Evolutionary conservation across 345 rosid species (phyloP).

Genomic region (Arabis hirsuta): DNA sequence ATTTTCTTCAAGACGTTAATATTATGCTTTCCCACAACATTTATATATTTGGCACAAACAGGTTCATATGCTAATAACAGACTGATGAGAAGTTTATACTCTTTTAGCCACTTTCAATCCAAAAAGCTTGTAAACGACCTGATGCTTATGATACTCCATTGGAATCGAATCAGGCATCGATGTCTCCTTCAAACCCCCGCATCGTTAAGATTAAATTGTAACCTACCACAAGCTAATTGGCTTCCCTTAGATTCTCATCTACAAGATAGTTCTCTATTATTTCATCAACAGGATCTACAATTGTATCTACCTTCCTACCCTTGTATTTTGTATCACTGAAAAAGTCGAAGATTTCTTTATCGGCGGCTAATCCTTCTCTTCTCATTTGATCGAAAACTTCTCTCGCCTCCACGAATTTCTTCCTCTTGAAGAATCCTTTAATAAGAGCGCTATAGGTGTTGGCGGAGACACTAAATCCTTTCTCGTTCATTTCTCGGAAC

Average conservation of each 20-base stretch:
- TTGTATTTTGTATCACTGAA: constrained; percentile 68
- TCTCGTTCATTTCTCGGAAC: constrained; percentile 64
- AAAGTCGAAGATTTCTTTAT: constrained; percentile 58
- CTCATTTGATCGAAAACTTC: constrained; percentile 77
- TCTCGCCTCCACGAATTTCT: constrained; percentile 72
- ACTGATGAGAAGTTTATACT: too few species aligned
- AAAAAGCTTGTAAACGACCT: too few species aligned
- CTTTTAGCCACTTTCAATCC: too few species aligned
- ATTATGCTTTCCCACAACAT: too few species aligned
- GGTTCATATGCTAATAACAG: too few species aligned
- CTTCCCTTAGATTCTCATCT: constrained; percentile 42
- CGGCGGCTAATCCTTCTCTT: constrained; percentile 61
- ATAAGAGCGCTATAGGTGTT: constrained; percentile 72
- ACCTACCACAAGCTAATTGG: constrained; percentile 38
- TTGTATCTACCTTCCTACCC: constrained; percentile 59
- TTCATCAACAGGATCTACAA: constrained; percentile 83
- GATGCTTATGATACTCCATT: too few species aligned
- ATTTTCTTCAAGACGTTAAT: too few species aligned
- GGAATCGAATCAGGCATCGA: too few species aligned
- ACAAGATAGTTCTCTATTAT: constrained; percentile 68
- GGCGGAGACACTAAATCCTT: constrained; percentile 62
- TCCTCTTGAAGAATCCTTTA: constrained; percentile 76
- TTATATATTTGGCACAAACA: too few species aligned
- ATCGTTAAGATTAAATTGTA: too few species aligned
- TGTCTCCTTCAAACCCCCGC: too few species aligned